A percentile compares a stretch with the other conserved stretches of the same genome.
Evolutionary conservation across 164 flowering plant genomes (phyloP).

Genomic region (Malania oleifera): DNA sequence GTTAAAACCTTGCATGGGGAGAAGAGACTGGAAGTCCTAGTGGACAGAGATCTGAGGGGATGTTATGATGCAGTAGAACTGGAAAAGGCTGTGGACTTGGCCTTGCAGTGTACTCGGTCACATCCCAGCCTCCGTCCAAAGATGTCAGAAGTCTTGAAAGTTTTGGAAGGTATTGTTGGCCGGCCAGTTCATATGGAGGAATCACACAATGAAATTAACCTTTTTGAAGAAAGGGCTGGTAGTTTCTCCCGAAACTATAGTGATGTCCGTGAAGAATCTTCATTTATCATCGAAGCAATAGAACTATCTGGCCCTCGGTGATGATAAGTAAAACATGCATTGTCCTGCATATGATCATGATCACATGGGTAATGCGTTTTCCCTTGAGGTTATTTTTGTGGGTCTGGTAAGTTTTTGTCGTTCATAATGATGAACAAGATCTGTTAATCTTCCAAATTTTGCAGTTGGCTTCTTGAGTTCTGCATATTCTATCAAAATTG

Average conservation of each 20-base stretch:
- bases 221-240: slow-evolving; percentile 27
- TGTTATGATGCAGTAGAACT: slow-evolving; percentile 49
- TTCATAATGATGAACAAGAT: too few species aligned
- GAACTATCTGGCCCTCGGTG: slow-evolving; percentile 95
- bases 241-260: slow-evolving; percentile 54
- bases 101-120: slow-evolving; percentile 68
- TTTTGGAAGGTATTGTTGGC: slow-evolving; percentile 55
- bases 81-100: slow-evolving; percentile 56
- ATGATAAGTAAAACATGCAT: slow-evolving; percentile 3
- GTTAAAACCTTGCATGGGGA: slow-evolving; percentile 62
- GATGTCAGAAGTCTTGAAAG: slow-evolving; percentile 77
- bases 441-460: too few species aligned
- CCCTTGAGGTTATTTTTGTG: too few species aligned
- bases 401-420: too few species aligned
- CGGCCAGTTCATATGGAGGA: slow-evolving; percentile 36
- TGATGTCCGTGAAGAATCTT: slow-evolving; percentile 52
- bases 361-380: too few species aligned
- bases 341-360: background rate
- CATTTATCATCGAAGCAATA: slow-evolving; percentile 83
- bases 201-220: slow-evolving; percentile 26
- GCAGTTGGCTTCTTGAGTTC: too few species aligned
- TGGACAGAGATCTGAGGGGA: slow-evolving; percentile 67
- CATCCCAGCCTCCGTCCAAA: slow-evolving; percentile 72
- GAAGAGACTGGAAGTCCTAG: slow-evolving; percentile 62
- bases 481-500: too few species aligned